Conservation (phyloP, 441 rosid species). For the Pelargonium australe region DNA sequence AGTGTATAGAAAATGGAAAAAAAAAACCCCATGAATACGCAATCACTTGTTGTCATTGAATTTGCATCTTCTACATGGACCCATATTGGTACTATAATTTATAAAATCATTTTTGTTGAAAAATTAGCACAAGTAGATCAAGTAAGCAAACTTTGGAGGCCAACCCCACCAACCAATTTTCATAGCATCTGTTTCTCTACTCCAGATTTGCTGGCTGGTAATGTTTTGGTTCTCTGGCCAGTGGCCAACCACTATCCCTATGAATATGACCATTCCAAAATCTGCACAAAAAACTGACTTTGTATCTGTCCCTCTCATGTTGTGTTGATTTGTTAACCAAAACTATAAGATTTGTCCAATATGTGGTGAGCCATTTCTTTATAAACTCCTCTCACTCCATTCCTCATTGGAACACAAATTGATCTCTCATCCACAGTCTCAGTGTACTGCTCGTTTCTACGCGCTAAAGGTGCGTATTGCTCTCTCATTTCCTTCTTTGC, state of each 20-base stretch:
- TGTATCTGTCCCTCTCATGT: constrained; percentile 1
- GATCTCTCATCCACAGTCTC: not conserved
- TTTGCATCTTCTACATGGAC: not conserved
- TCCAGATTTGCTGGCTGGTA: constrained; percentile 29
- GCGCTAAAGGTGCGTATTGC: not conserved
- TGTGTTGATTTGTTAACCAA: constrained; percentile 1
- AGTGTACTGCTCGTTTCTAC: not conserved
- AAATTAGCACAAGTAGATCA: constrained; percentile 11
- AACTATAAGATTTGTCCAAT: not conserved
- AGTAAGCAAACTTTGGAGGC: constrained; percentile 35
- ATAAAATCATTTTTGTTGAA: not conserved
- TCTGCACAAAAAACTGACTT: not conserved
- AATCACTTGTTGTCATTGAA: not conserved
- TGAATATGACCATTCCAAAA: not conserved
- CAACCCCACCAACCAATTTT: constrained; percentile 38
- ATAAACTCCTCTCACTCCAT: not conserved
- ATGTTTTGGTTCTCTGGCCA: constrained; percentile 33
- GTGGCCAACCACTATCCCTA: constrained; percentile 31
- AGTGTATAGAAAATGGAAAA: not conserved
- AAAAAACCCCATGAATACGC: not conserved
- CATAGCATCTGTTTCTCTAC: constrained; percentile 12
- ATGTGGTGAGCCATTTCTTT: not conserved
- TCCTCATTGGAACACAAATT: not conserved
- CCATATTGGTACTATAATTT: not conserved
- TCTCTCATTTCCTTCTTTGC: not conserved